Evolutionary conservation across 345 rosid species (phyloP), one percentile per base, ranked within the genome.

Genomic region (Citropsis articulata): DNA sequence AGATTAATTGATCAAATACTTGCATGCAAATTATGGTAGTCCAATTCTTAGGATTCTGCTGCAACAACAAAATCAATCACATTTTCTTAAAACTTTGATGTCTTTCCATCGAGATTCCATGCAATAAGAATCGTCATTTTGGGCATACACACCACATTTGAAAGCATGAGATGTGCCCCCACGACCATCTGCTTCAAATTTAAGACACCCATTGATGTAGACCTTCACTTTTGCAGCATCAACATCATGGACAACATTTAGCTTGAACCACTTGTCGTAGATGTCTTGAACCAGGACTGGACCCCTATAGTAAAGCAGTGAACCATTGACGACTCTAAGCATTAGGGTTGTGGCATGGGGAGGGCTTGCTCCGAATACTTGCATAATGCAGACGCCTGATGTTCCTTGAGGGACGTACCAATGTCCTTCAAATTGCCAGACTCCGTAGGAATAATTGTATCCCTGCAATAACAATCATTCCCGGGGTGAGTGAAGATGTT

Each of bases 341-440:
- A 83, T 78, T 24, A 80, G 21, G 14, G 87, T 81, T 8, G 83
- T 77, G 9, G 84, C 78, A 0, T 70, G 81, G 21, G 77, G 73
- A 22, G 48, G 5, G 1, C 45, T 53, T 4, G 85, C 84, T 7
- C 89, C 84, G 35, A 84, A 83, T 7, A 82, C 71, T 72, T 88
- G 90, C 82, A 86, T 78, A 31, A 82, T 68, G 77, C 75, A 78
- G 27, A 78, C 84, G 1, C 85, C 89, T 0, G 81, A 40, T 9
- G 90, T 85, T 4, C 86, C 86, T 0, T 35, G 25, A 0, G 89
- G 86, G 60, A 88, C 83, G 33, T 78, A 84, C 9, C 81, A 83
- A 6, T 79, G 67, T 28, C 86, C 90, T 77, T 88, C 87, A 36
- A 88, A 85, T 82, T 88, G 88, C 90, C 88, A 84, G 0, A 82